Evolutionary conservation across 2,329 filamentous ascomycete species (phyloP), one percentile per base, ranked within the genome.

Genomic region (Fusarium floridanum): DNA sequence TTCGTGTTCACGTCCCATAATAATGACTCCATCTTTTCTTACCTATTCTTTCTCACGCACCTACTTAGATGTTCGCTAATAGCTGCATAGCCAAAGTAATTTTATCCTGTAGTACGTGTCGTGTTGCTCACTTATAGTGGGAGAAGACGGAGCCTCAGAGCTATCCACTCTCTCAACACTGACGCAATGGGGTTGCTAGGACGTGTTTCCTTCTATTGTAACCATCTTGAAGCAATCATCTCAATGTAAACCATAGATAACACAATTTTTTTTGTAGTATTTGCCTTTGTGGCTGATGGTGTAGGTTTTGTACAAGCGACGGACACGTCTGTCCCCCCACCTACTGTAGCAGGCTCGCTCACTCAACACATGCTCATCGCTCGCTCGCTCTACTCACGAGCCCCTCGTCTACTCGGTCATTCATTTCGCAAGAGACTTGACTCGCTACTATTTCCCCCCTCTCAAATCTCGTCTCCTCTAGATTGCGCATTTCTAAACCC

Each of bases 31-130:
- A 57, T 74, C 50, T 60, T 69, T 24, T 63, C 20, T 39, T 59
- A 24, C 20, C 16, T 10, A 53, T 53, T 53, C 48, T 53, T 57
- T 57, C 22, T 59, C 22, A 37, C 34, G 12, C 34, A 39, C 62
- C 56, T 53, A 20, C 39, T 12, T 43, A 37, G 20, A 41, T 39
- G 45, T 70, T 73, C 70, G 59, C 61, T 73, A 67, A 55, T 11
- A 70, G 41, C 68, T 72, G 62, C 66, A 70, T 39, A 56, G 48
- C 24, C 62, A 63, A 69, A 71, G 61, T 70, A 50, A 70, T 64
- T 57, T 68, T 73, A 57, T 62, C 27, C 27, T 53, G 17, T 27
- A 32, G 24, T 32, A 14, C 45, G n/a, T 36, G 45, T 27, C 34
- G 53, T 41, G 22, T 48, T 27, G 43, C 43, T 72, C 59, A 53